Evolutionary conservation across 257 asterid species (phyloP), one percentile per base, ranked within the genome.

Genomic region (Linderniella brevidens): DNA sequence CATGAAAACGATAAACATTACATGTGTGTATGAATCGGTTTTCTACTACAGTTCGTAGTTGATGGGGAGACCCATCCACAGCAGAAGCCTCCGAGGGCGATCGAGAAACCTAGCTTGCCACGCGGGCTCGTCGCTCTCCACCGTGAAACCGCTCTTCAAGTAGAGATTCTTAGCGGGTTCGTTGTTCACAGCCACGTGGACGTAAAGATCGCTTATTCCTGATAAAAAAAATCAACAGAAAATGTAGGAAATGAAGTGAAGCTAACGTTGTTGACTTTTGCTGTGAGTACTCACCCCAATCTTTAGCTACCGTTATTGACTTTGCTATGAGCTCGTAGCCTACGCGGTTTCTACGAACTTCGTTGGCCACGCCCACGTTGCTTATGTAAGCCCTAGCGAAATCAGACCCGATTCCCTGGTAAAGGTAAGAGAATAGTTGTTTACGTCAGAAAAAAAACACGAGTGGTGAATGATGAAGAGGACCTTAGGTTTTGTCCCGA

Each of bases 161-260:
- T 88, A 88, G 38, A 88, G 70, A 52, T 76, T 84, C 68, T 70
- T 74, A 10, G 97, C 95, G 20, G 93, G 66, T 61, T 70, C 90
- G 25, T 88, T 88, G 49, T 88, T 82, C 64, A 74, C 75, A 14
- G 97, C 95, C 57, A 84, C 97, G 13, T 84, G 95, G 48, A 88
- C 95, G 32, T 88, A 88, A 62, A 88, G 57, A 70, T 88, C 95
- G 54, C 92, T 88, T 55, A 84, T 80, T 51, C 95, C 97, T 84
- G 83, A 47, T 65, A 63, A 16, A 16, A 11, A 46, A 8, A 17
- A 17, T 19, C 49, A 17, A 4, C 3, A 19, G 5, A 29, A 3
- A 29, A 46, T 35, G 11, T 16, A 46, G 9, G 8, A 54, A 35
- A 8, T 18, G 41, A 13, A 42, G 12, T 49, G 11, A 9, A 3